Evolutionary conservation across 1,139 yeast species (phyloP).

Genomic region (Magnusiomyces tetraspermus): DNA sequence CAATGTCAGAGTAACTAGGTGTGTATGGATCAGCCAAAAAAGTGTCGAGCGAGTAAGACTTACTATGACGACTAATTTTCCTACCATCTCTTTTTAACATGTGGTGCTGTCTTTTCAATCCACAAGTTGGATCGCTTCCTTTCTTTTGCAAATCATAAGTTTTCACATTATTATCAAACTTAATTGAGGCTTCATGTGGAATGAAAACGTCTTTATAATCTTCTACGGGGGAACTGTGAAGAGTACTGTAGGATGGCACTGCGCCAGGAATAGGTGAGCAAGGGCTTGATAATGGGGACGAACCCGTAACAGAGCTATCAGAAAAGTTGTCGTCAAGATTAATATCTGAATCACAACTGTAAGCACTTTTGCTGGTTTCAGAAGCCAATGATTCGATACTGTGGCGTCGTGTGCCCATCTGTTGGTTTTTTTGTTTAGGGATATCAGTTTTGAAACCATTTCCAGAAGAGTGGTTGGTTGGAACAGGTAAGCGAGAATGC

Average conservation of each 20-base stretch:
- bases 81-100: too few relatives aligned
- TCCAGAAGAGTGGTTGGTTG: neutral
- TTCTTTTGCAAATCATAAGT: too few relatives aligned
- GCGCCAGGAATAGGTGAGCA: neutral
- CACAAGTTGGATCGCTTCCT: too few relatives aligned
- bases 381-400: slow-evolving; percentile 9
- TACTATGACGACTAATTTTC: too few relatives aligned
- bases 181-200: too few relatives aligned
- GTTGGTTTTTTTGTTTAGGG: neutral
- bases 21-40: neutral
- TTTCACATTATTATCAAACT: too few relatives aligned
- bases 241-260: neutral
- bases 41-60: too few relatives aligned
- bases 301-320: neutral
- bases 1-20: neutral
- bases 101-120: too few relatives aligned
- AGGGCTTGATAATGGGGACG: neutral
- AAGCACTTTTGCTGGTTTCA: slow-evolving; percentile 1
- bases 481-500: slow-evolving; percentile 18
- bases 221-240: neutral
- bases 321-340: slow-evolving; percentile 1
- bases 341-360: slow-evolving; percentile 3
- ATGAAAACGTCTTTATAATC: too few relatives aligned
- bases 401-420: neutral
- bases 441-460: neutral